phyloP scores from a whole-genome alignment of 108 stramenopile species.

The Conticribra guillardii region DNA sequence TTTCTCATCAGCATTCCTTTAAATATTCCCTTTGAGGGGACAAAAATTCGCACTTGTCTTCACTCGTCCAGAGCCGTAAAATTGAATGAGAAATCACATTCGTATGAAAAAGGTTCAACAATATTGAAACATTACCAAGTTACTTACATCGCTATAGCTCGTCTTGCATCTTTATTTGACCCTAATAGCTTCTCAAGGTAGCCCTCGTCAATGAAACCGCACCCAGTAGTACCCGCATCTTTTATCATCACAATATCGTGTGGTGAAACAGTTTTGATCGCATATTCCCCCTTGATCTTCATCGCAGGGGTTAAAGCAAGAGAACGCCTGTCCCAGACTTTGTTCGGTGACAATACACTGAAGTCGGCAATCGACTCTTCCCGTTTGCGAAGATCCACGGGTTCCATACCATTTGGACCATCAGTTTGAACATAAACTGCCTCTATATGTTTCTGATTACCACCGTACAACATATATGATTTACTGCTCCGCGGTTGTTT shows the following conservation, averaged over 20 bases:
- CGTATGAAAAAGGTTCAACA: no score
- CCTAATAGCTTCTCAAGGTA: conserved; percentile 19
- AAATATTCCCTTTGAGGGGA: conserved; percentile 28
- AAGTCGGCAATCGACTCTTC: conserved; percentile 39
- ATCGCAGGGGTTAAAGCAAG: conserved; percentile 18
- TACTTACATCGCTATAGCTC: conserved; percentile 7
- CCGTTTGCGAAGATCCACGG: conserved; percentile 15
- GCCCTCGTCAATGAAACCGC: conserved; percentile 31
- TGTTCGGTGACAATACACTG: conserved; percentile 11
- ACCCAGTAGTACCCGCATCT: conserved; percentile 26
- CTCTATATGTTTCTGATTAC: conserved; percentile 12
- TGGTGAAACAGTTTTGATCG: neutral
- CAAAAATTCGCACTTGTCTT: conserved; percentile 33
- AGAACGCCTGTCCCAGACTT: conserved; percentile 31
- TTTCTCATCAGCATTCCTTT: conserved; percentile 59
- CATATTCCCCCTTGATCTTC: neutral
- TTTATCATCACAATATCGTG: conserved; percentile 21
- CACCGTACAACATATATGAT: neutral
- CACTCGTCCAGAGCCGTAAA: no score
- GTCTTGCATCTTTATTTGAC: conserved; percentile 11
- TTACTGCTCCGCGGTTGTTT: neutral
- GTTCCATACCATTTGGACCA: neutral
- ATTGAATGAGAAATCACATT: no score
- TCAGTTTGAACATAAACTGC: conserved; percentile 30
- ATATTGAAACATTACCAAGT: no score